A percentile compares a stretch with the other conserved stretches of the same genome.
Conservation (phyloP, 352 stramenopile species). For the Phytopythium oedochilum region DNA sequence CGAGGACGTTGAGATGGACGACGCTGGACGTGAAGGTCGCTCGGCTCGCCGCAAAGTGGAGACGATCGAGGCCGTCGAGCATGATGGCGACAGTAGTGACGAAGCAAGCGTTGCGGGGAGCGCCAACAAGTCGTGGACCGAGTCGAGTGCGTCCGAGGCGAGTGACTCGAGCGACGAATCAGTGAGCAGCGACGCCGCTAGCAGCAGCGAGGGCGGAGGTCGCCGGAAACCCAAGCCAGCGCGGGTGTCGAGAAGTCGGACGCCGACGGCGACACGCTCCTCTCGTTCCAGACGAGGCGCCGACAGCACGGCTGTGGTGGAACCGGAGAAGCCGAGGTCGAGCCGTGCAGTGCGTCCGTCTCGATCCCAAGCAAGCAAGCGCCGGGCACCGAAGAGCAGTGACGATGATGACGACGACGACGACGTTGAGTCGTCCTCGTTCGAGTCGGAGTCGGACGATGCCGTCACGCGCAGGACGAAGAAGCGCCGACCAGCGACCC, state of each 20-base stretch:
- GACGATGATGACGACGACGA: background rate
- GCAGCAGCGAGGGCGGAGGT: conserved; percentile 13
- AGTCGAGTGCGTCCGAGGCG: conserved; percentile 57
- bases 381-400: background rate
- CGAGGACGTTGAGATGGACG: conserved; percentile 10
- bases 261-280: conserved; percentile 1
- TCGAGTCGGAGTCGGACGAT: background rate
- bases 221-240: conserved; percentile 15
- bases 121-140: conserved; percentile 58
- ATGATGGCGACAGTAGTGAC: conserved; percentile 38
- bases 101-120: conserved; percentile 35
- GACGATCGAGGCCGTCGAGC: background rate
- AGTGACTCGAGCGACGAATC: conserved; percentile 54
- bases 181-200: conserved; percentile 38
- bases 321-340: background rate
- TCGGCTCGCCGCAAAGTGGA: background rate
- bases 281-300: background rate
- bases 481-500: background rate
- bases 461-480: background rate
- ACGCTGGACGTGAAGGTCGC: background rate
- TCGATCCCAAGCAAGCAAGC: background rate
- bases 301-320: background rate
- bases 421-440: background rate
- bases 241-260: conserved; percentile 13
- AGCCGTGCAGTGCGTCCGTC: background rate